phyloP scores from a whole-genome alignment of 2,329 filamentous ascomycete genomes.

The Aspergillus floridensis region DNA sequence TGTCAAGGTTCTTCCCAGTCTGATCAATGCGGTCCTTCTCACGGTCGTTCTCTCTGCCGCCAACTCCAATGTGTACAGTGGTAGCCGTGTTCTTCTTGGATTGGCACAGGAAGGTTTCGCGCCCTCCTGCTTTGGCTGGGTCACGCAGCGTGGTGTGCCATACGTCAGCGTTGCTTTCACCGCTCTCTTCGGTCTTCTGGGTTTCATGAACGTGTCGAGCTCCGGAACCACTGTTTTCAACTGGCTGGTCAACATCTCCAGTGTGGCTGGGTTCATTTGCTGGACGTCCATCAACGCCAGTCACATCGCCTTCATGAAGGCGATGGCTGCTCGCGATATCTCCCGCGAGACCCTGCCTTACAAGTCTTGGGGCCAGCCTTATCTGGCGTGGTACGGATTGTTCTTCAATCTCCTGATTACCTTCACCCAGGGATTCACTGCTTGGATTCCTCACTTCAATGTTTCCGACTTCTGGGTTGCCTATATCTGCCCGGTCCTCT shows the following conservation, averaged over 20 bases:
- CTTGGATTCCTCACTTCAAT: slow-evolving; percentile 60
- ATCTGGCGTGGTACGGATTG: slow-evolving; percentile 62
- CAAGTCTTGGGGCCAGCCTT: slow-evolving; percentile 60
- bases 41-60: slow-evolving; percentile 40
- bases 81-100: slow-evolving; percentile 66
- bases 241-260: slow-evolving; percentile 34
- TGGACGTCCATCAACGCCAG: slow-evolving; percentile 44
- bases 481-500: slow-evolving; percentile 64
- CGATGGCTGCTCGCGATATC: slow-evolving; percentile 55
- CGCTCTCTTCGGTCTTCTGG: slow-evolving; percentile 57
- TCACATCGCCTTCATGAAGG: slow-evolving; percentile 64
- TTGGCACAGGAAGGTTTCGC: slow-evolving; percentile 51
- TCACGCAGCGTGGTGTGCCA: slow-evolving; percentile 41
- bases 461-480: slow-evolving; percentile 60
- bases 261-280: slow-evolving; percentile 32
- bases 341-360: slow-evolving; percentile 60
- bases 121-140: slow-evolving; percentile 40
- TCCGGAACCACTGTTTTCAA: slow-evolving; percentile 60
- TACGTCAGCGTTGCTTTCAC: slow-evolving; percentile 43
- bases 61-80: slow-evolving; percentile 40
- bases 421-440: slow-evolving; percentile 66
- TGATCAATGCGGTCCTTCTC: slow-evolving; percentile 40
- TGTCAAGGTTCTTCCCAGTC: slow-evolving; percentile 32
- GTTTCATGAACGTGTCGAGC: slow-evolving; percentile 65
- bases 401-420: slow-evolving; percentile 64